These are phyloP conservation scores for Cenchrus purpureus DNA, from an alignment of 176 grass and related monocot genomes.

Conservation along the genomic window DNA sequence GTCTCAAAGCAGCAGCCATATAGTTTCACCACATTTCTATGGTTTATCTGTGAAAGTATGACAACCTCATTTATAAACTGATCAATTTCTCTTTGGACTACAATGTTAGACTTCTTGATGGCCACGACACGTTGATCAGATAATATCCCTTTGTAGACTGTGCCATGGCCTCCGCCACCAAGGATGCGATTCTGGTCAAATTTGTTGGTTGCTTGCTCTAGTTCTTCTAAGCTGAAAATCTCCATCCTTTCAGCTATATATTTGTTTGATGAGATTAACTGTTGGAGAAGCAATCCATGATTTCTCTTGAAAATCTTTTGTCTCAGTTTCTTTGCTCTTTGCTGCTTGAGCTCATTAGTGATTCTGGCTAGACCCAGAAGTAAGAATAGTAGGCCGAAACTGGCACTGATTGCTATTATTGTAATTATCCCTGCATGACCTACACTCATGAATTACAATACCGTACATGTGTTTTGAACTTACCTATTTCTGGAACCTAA, in stretches of 20 bases:
- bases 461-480: not conserved
- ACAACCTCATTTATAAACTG: too few species aligned
- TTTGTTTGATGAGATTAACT: slow-evolving; percentile 49
- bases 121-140: too few species aligned
- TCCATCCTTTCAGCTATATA: slow-evolving; percentile 43
- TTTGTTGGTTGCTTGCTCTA: slow-evolving; percentile 52
- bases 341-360: slow-evolving; percentile 10
- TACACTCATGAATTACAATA: not conserved
- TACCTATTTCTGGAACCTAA: too few species aligned
- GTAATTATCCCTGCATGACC: slow-evolving; percentile 38
- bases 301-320: slow-evolving; percentile 51
- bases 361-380: slow-evolving; percentile 22
- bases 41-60: too few species aligned
- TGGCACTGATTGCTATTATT: slow-evolving; percentile 37
- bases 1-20: too few species aligned
- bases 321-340: slow-evolving; percentile 11
- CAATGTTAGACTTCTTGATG: too few species aligned
- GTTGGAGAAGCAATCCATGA: slow-evolving; percentile 51
- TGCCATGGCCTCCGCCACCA: slow-evolving; percentile 36
- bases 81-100: too few species aligned
- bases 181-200: slow-evolving; percentile 57
- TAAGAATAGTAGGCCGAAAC: slow-evolving; percentile 32
- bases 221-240: slow-evolving; percentile 54
- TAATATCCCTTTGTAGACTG: not conserved
- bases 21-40: too few species aligned